Conservation (phyloP, 2,329 filamentous ascomycete genomes). For the Polychaeton citri region DNA sequence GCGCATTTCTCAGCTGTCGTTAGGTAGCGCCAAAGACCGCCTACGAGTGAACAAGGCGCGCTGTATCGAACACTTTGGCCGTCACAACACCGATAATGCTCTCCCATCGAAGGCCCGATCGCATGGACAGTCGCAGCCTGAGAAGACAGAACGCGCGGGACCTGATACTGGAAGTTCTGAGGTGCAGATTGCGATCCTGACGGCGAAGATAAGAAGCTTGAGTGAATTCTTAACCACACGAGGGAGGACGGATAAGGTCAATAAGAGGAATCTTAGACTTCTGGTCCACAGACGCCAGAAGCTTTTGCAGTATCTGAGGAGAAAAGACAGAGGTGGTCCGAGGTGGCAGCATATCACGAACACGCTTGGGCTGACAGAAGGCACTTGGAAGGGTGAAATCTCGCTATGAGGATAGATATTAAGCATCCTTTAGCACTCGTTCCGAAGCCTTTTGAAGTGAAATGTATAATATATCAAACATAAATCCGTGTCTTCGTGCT, state of each 20-base stretch:
- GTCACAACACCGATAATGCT: constrained; percentile 68
- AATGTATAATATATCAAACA: too few relatives aligned
- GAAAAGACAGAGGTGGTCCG: constrained; percentile 79
- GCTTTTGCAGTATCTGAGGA: constrained; percentile 71
- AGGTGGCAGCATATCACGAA: constrained; percentile 79
- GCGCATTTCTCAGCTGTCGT: constrained; percentile 65
- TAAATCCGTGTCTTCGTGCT: too few relatives aligned
- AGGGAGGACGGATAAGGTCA: constrained; percentile 78
- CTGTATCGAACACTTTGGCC: constrained; percentile 76
- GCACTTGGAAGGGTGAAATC: constrained; percentile 86
- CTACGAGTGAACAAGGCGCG: constrained; percentile 71
- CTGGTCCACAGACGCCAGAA: constrained; percentile 84
- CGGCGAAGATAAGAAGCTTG: constrained; percentile 77
- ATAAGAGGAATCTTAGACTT: constrained; percentile 77
- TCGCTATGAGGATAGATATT: constrained; percentile 41
- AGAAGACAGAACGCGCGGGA: constrained; percentile 54
- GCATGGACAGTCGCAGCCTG: constrained; percentile 7
- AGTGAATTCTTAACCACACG: constrained; percentile 56
- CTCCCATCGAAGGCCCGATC: constrained; percentile 45
- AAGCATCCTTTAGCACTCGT: too few relatives aligned
- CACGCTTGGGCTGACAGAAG: constrained; percentile 73
- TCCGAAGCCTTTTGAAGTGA: too few relatives aligned
- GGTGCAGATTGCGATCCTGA: constrained; percentile 94
- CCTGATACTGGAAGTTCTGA: constrained; percentile 90
- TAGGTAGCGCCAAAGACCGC: constrained; percentile 65